Base-by-base conservation (phyloP, 2,329 filamentous ascomycete genomes). In the Neonectria punicea region DNA sequence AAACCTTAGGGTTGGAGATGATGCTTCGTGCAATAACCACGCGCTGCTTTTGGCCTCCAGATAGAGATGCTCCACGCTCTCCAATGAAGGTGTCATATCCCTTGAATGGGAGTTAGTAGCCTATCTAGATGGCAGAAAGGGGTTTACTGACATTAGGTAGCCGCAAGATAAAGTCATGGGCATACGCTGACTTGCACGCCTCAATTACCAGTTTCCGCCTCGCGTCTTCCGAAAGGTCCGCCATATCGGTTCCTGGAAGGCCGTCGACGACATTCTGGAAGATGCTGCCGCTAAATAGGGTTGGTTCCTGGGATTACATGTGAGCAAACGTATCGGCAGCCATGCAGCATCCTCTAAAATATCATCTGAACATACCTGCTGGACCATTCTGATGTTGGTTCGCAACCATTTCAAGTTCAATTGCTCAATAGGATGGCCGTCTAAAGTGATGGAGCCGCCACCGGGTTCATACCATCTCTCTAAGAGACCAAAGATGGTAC, bases 1-100 rank as follows among this genome's bases (percentile, higher is more conserved):
- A 79, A 47, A 92, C 87, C 3, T 82, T 82, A 0, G 90, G 89
- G 60, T 89, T 81, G 22, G 87, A 88, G 47, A 92, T 83, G 67
- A 92, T 90, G 64, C 86, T 89, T 20, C 89, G 84, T 2, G 90
- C 90, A 67, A 92, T 91, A 2, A 89, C 86, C 28, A 92, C 82
- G 5, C 90, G 84, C 72, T 92, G 90, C 57, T 89, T 85, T 71
- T 92, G 90, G 1, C 90, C 90, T 9, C 90, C 90, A 5, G 87
- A 90, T 0, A 92, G 79, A 50, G 88, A 89, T 9, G 88, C 86
- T 0, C 90, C 90, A 13, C 85, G 84, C 70, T 92, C 89, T 1
- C 90, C 90, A 5, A 92, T 88, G 22, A 82, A 78, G 0, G 89
- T 90, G 2, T 87, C 81, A 69, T 91, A 92, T 5, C 85, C 86